Percentiles rank a stretch among this genome's conserved stretches.
Evolutionary conservation across 2,329 filamentous ascomycete genomes (phyloP).

Genomic region (Pyricularia sp.): DNA sequence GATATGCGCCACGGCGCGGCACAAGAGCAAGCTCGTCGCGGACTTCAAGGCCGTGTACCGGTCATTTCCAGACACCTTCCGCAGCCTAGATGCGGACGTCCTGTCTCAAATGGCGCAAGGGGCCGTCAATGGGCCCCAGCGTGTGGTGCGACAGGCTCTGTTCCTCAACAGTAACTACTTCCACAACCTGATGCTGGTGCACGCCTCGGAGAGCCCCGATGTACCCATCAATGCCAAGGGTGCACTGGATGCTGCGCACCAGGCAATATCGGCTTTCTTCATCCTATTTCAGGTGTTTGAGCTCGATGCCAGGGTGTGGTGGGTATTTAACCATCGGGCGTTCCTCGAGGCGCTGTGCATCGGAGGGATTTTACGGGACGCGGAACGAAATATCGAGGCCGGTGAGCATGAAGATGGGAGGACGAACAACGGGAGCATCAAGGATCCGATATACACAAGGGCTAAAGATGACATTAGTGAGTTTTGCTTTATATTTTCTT

Average conservation of each 20-base stretch:
- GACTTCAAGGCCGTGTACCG: conserved; percentile 60
- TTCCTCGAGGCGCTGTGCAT: conserved; percentile 66
- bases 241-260: conserved; percentile 62
- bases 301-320: conserved; percentile 65
- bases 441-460: conserved; percentile 45
- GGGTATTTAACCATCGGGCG: conserved; percentile 71
- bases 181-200: conserved; percentile 69
- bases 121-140: conserved; percentile 33
- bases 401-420: conserved; percentile 14
- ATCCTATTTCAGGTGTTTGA: conserved; percentile 57
- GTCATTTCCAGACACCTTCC: conserved; percentile 59
- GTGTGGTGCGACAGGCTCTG: conserved; percentile 59
- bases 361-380: conserved; percentile 43
- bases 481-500: conserved; percentile 14
- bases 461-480: conserved; percentile 48
- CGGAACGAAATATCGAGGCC: conserved; percentile 31
- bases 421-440: neutral
- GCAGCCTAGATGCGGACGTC: conserved; percentile 50
- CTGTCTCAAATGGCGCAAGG: conserved; percentile 42
- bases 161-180: conserved; percentile 75
- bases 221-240: conserved; percentile 53
- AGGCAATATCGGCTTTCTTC: conserved; percentile 63
- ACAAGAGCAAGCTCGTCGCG: conserved; percentile 56
- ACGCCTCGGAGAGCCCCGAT: conserved; percentile 54
- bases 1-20: conserved; percentile 52